phyloP scores from a whole-genome alignment of 805 yeast species.

The Yarrowia deformans region DNA sequence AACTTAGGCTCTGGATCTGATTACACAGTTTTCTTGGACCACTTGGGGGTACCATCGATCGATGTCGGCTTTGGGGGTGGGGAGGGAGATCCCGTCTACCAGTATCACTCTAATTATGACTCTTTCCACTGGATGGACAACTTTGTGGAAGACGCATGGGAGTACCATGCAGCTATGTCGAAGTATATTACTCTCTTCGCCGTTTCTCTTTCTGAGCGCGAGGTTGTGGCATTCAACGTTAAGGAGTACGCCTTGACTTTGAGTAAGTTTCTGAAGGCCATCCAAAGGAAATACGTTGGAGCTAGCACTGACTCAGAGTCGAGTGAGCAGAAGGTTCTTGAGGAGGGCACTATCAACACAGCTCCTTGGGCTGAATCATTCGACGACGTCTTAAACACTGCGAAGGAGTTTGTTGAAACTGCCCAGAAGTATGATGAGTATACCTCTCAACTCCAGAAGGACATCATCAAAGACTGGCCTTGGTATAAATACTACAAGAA shows the following conservation, averaged over 20 bases:
- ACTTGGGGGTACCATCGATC: constrained; percentile 55
- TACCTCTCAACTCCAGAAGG: constrained; percentile 57
- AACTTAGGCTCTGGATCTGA: constrained; percentile 77
- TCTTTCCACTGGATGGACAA: constrained; percentile 73
- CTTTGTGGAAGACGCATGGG: constrained; percentile 68
- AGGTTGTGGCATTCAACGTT: constrained; percentile 56
- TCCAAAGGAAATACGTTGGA: constrained; percentile 52
- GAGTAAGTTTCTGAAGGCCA: constrained; percentile 52
- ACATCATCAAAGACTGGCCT: constrained; percentile 71
- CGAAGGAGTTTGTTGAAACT: constrained; percentile 45
- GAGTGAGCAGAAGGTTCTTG: neutral
- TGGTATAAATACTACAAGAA: constrained; percentile 62
- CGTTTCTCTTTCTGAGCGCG: constrained; percentile 58
- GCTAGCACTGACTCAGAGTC: constrained; percentile 15
- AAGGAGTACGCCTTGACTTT: constrained; percentile 54
- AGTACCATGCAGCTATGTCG: constrained; percentile 63
- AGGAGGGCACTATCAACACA: neutral
- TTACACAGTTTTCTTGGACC: constrained; percentile 57
- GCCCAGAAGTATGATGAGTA: constrained; percentile 59
- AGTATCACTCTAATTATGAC: constrained; percentile 78
- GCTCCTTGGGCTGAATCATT: constrained; percentile 19
- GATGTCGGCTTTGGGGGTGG: constrained; percentile 63
- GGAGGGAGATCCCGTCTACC: constrained; percentile 65
- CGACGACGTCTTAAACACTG: constrained; percentile 8
- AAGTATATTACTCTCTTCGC: constrained; percentile 61